A percentile compares a stretch with the other conserved stretches of the same genome.
Conservation (phyloP, 768 basidiomycete species). For the Russula virescens region DNA sequence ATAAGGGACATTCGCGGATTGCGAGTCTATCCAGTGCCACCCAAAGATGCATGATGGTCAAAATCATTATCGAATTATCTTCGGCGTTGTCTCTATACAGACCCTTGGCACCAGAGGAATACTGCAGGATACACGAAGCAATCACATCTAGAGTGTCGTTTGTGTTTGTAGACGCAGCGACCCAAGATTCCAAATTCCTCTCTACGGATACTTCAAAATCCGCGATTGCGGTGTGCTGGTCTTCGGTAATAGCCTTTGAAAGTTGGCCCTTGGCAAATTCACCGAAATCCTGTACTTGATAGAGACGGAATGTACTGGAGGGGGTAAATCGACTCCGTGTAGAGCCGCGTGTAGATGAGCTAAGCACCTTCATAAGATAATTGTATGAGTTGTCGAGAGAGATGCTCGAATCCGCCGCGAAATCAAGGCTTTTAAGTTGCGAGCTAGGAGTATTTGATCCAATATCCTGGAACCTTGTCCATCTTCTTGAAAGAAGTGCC, state of each 20-base stretch:
- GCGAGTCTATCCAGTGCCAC: constrained; percentile 40
- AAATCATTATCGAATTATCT: background rate
- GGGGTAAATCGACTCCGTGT: background rate
- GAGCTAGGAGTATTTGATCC: too few species aligned
- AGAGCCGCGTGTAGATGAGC: background rate
- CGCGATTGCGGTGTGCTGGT: background rate
- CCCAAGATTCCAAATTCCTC: constrained; percentile 1
- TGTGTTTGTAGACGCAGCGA: background rate
- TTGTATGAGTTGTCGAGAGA: background rate
- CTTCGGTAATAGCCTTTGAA: background rate
- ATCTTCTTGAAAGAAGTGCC: background rate
- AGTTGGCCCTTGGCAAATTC: background rate
- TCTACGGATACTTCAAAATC: constrained; percentile 7
- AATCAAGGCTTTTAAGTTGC: background rate
- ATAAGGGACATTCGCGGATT: constrained; percentile 34
- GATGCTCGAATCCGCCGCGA: background rate
- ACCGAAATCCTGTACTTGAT: background rate
- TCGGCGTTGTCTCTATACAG: constrained; percentile 12
- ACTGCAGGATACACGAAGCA: constrained; percentile 5
- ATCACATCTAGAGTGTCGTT: background rate
- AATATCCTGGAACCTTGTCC: background rate
- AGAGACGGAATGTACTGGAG: background rate
- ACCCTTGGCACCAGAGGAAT: background rate
- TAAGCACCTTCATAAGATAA: background rate
- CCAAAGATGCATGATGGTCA: constrained; percentile 43